Evolutionary conservation across 805 yeast species (phyloP), one percentile per base, ranked within the genome.

Genomic region (Yamadazyma sp.): DNA sequence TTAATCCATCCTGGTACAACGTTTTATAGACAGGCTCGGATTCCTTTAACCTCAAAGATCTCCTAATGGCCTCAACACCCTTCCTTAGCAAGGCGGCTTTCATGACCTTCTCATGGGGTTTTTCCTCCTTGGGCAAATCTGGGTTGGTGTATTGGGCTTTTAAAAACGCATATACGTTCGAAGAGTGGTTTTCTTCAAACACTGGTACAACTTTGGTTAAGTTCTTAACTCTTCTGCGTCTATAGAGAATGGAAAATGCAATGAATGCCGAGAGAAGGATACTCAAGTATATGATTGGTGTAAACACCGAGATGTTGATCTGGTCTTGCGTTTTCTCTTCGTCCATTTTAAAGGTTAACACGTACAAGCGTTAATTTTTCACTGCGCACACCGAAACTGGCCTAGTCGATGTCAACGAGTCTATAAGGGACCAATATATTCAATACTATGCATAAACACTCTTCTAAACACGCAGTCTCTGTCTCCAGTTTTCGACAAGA

Each of bases 1-100:
- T 81, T 12, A 89, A 79, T 0, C 98, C 98, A 37, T 78, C 78
- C 55, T 90, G 91, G 58, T 89, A 90, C 43, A 93, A 68, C 38
- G 75, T 70, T 35, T 75, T 78, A 53, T 88, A 75, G 40, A 73
- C 78, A 5, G 82, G 81, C 59, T 84, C 84, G 45, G 76, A 71
- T 56, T 91, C 97, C 57, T 84, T 83, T 57, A 89, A 66, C 54
- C 85, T 84, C 60, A 91, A 72, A 43, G 93, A 72, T 54, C 96
- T 76, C 60, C 95, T 80, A 40, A 93, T 70, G 8, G 89, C 84
- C 63, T 91, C 98, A 6, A 90, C 84, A n/a, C 95, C 79, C 32
- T 78, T 59, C 54, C 77, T 69, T 41, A 75, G 65, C 38, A 75
- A 59, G 1, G 80, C 79, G 1, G 78, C 75, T 53, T 83, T 84